A percentile compares a stretch with the other conserved stretches of the same genome.
phyloP scores from a whole-genome alignment of 2,329 filamentous ascomycete species.

The Phialemoniopsis sp. region DNA sequence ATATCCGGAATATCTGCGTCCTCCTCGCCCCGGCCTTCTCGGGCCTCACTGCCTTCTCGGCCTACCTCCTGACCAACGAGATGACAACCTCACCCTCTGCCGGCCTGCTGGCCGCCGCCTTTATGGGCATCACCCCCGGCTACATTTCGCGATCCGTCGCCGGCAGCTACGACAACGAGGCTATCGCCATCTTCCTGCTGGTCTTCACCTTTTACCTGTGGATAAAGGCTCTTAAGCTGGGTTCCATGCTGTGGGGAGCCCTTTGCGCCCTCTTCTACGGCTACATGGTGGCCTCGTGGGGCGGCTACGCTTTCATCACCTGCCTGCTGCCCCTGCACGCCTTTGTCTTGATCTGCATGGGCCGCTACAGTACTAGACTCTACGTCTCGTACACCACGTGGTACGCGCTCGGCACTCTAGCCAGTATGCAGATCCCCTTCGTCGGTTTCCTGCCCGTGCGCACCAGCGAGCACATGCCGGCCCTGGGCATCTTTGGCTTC shows the following conservation, averaged over 20 bases:
- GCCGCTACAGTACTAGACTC: slow-evolving; percentile 85
- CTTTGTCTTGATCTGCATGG: slow-evolving; percentile 94
- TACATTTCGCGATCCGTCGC: slow-evolving; percentile 98
- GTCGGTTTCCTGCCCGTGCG: slow-evolving; percentile 95
- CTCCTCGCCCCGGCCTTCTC: slow-evolving; percentile 93
- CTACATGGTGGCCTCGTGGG: slow-evolving; percentile 99
- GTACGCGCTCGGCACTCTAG: slow-evolving; percentile 93
- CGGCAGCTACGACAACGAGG: slow-evolving; percentile 96
- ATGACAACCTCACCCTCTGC: slow-evolving; percentile 96
- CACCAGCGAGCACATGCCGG: slow-evolving; percentile 98
- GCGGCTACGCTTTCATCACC: slow-evolving; percentile 99
- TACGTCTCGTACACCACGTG: slow-evolving; percentile 98
- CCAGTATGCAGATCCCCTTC: slow-evolving; percentile 99
- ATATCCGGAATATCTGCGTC: slow-evolving; percentile 98
- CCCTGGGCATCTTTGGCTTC: slow-evolving; percentile 91
- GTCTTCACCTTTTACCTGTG: slow-evolving; percentile 98
- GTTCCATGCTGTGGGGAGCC: slow-evolving; percentile 94
- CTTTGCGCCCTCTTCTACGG: slow-evolving; percentile 95
- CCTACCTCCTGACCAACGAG: slow-evolving; percentile 94
- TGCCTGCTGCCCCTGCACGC: slow-evolving; percentile 92
- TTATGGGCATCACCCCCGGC: slow-evolving; percentile 96
- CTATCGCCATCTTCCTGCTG: slow-evolving; percentile 96
- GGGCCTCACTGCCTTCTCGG: slow-evolving; percentile 85
- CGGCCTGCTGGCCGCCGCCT: slow-evolving; percentile 86
- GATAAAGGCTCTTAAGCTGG: slow-evolving; percentile 97